These are phyloP conservation scores for Cephaloascus albidus DNA, from an alignment of 805 yeast genomes.

Conservation along the genomic window DNA sequence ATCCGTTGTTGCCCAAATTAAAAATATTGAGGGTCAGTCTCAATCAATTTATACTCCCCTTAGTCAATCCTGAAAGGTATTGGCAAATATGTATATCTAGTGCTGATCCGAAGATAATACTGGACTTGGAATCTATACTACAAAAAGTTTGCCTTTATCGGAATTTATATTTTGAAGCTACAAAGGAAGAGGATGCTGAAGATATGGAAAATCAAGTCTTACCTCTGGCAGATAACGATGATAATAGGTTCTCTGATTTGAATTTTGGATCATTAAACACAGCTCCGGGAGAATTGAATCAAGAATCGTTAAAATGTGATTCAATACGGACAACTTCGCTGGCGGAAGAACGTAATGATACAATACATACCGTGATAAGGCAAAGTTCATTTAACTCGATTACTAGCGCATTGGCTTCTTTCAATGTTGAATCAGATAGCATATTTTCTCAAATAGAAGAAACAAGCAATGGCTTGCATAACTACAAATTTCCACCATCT, in stretches of 20 bases:
- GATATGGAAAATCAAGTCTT: neutral
- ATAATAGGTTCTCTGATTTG: constrained; percentile 2
- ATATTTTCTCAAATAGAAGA: neutral
- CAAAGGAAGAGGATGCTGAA: constrained; percentile 3
- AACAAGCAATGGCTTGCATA: neutral
- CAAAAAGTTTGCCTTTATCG: constrained; percentile 30
- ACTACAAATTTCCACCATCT: neutral
- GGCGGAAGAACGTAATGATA: neutral
- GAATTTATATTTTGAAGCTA: constrained; percentile 16
- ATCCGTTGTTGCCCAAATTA: constrained; percentile 63
- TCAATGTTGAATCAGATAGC: constrained; percentile 12
- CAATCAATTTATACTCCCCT: constrained; percentile 48
- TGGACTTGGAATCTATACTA: constrained; percentile 25
- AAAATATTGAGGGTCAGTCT: constrained; percentile 41
- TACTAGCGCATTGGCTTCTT: constrained; percentile 24
- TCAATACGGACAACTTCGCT: neutral
- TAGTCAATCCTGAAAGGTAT: constrained; percentile 67
- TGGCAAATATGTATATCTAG: constrained; percentile 47
- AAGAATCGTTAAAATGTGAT: neutral
- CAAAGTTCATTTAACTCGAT: constrained; percentile 15
- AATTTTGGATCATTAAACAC: constrained; percentile 10
- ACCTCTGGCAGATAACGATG: too few species aligned
- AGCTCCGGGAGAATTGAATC: neutral
- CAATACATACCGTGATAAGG: neutral
- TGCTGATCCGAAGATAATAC: constrained; percentile 15